Evolutionary conservation across 2,329 filamentous ascomycete genomes (phyloP).

Genomic region (Aspergillus alliaceus): DNA sequence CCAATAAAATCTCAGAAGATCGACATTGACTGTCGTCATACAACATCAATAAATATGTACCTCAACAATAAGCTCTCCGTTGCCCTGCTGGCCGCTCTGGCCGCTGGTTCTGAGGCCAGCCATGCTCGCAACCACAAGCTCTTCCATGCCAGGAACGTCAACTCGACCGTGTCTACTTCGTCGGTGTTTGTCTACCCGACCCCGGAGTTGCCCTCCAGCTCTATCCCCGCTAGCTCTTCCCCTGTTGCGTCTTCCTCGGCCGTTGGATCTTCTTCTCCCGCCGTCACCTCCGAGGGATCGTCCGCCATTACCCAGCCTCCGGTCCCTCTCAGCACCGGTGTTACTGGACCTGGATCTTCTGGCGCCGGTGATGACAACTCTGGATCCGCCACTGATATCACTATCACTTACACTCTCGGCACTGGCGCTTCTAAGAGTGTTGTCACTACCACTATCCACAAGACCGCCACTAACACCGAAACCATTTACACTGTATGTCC

Average conservation of each 20-base stretch:
- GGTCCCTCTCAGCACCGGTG: constrained; percentile 25
- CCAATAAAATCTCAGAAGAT: not conserved
- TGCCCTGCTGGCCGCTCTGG: constrained; percentile 36
- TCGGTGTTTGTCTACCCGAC: constrained; percentile 24
- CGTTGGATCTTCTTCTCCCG: not conserved
- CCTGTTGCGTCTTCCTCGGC: not conserved
- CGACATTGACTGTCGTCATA: constrained; percentile 26
- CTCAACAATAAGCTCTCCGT: constrained; percentile 37
- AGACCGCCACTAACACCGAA: constrained; percentile 29
- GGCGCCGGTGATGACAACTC: constrained; percentile 10
- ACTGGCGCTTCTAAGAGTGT: constrained; percentile 35
- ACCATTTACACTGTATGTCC: constrained; percentile 31
- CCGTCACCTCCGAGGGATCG: not conserved
- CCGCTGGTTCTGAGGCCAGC: constrained; percentile 35
- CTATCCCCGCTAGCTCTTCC: not conserved
- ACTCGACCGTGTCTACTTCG: constrained; percentile 17
- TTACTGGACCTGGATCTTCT: constrained; percentile 13
- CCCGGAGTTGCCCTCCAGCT: constrained; percentile 8
- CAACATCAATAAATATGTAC: constrained; percentile 31
- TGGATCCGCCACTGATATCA: constrained; percentile 24
- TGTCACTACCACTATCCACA: constrained; percentile 39
- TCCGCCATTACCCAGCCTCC: constrained; percentile 12
- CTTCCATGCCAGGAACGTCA: constrained; percentile 20
- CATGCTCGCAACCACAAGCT: constrained; percentile 24
- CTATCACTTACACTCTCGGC: constrained; percentile 42